A percentile compares a stretch with the other conserved stretches of the same genome.
phyloP scores from a whole-genome alignment of 306 rosid genomes.

The Castanopsis chinensis region DNA sequence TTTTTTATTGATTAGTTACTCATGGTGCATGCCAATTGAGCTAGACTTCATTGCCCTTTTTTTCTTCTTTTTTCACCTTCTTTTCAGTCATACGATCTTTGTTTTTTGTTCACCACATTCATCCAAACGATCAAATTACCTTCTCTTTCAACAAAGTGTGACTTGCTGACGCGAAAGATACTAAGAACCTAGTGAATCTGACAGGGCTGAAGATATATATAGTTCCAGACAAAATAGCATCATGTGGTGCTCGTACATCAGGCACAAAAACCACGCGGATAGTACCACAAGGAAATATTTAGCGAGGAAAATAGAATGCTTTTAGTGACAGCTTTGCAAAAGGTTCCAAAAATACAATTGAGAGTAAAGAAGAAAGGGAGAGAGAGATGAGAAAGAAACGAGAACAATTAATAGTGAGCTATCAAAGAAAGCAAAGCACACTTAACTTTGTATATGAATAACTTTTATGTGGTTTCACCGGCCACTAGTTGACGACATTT shows the following conservation, averaged over 20 bases:
- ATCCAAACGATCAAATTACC: too few relatives aligned
- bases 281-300: neutral
- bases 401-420: neutral
- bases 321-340: neutral
- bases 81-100: too few relatives aligned
- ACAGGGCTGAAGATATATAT: neutral
- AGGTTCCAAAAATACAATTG: neutral
- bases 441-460: conserved; percentile 1
- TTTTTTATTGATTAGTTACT: too few relatives aligned
- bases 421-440: neutral
- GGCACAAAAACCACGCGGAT: neutral
- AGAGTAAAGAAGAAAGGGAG: neutral
- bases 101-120: too few relatives aligned
- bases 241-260: neutral
- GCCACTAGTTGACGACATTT: neutral
- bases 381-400: neutral
- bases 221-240: neutral
- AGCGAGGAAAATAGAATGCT: neutral
- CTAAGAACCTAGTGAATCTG: neutral
- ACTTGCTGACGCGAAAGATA: neutral
- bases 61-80: neutral
- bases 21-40: too few relatives aligned
- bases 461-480: neutral
- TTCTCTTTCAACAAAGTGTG: too few relatives aligned
- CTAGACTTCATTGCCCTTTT: neutral